These are phyloP conservation scores for Aspergillus brunneoviolaceus DNA, from an alignment of 2,329 filamentous ascomycete species.

Conservation along the genomic window DNA sequence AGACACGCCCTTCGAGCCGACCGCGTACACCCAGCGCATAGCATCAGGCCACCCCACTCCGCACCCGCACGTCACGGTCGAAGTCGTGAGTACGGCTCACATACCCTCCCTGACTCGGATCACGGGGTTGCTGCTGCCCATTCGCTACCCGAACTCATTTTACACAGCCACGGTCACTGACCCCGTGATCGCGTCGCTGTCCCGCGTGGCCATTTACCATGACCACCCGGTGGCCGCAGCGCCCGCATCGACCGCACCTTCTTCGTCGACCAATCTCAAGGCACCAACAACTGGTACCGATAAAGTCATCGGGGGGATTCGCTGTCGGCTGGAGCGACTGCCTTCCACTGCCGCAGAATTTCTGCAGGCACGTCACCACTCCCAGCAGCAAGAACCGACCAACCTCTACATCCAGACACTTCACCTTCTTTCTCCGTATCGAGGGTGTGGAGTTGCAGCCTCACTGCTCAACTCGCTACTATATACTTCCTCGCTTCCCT, in stretches of 20 bases:
- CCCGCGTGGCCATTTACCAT: conserved; percentile 61
- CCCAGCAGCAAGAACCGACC: conserved; percentile 25
- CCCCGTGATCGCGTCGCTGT: conserved; percentile 52
- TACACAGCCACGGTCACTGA: conserved; percentile 61
- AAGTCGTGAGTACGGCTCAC: conserved; percentile 53
- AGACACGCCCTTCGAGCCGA: conserved; percentile 30
- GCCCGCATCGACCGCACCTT: conserved; percentile 14
- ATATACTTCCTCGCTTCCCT: conserved; percentile 18
- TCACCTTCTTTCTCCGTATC: conserved; percentile 59
- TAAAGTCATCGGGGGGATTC: conserved; percentile 50
- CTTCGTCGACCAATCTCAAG: conserved; percentile 14
- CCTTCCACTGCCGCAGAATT: conserved; percentile 16
- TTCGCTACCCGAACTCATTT: conserved; percentile 61
- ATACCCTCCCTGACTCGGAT: conserved; percentile 58
- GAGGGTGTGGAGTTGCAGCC: conserved; percentile 57
- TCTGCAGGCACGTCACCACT: conserved; percentile 6
- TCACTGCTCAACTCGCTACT: conserved; percentile 51
- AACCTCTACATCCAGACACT: conserved; percentile 64
- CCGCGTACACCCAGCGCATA: conserved; percentile 31
- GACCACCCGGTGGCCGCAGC: conserved; percentile 41
- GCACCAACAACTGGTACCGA: conserved; percentile 32
- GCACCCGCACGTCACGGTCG: conserved; percentile 54
- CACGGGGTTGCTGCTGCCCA: conserved; percentile 58
- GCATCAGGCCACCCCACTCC: conserved; percentile 32
- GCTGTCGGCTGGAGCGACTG: conserved; percentile 47